Base-by-base conservation (phyloP, 306 rosid species). In the Castanopsis chinensis region DNA sequence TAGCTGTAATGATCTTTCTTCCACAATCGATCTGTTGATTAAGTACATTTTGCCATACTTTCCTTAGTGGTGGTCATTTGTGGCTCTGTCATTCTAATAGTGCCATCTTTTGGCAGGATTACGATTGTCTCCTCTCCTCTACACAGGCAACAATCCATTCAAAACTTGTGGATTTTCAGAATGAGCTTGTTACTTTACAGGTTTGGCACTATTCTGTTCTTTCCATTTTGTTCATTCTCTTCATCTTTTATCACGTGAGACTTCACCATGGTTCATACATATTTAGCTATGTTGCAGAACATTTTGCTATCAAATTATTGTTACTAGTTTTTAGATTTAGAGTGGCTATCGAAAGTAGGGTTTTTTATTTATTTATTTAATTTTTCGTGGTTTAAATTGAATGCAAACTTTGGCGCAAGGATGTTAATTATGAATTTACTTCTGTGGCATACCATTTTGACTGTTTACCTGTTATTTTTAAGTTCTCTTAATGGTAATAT, bases 1-100 rank as follows among this genome's bases (percentile, higher is more conserved):
- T 94, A 89, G 89, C 95, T 78, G 99, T 94, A 94, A 87, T 86
- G 88, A 88, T 90, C 90, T 69, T 72, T 72, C 72, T 76, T 69
- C 35, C 63, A 74, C 21, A 35, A 70, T 72, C 27, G 14, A 12
- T 58, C 30, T 78, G 75, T 65, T 63, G 71, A 28, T 63, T 59
- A 56, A 25, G 15, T 70, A 13, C 58, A 13, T 21, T 41, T 30
- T 72, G 18, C 9, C 32, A 60, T 65, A 58, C 15, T 12, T 80
- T 76, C 58, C 76, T 70, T 68, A 54, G 59, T 18, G 61, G 60
- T 53, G 70, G 41, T 64, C 27, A 10, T 58, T 69, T 69, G 59
- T 76, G 71, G 59, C 54, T 55, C 51, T 69, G 13, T 80, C 32
- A 75, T 20, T 57, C 55, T 76, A 52, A 49, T 65, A 60, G 64